Evolutionary conservation across 2,329 filamentous ascomycete genomes (phyloP).

Genomic region (Aureobasidium musti): DNA sequence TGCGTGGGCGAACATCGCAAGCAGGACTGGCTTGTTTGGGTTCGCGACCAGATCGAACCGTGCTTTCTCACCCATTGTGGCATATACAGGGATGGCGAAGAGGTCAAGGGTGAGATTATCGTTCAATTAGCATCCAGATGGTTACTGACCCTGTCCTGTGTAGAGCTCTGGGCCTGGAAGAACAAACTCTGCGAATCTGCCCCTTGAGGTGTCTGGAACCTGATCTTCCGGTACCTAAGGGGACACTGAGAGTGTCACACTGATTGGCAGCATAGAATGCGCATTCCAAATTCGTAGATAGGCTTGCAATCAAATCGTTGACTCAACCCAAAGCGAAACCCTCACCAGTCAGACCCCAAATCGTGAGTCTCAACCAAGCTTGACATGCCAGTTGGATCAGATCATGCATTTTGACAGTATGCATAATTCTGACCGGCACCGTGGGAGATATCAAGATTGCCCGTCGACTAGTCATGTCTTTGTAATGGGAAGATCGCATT

Average conservation of each 20-base stretch:
- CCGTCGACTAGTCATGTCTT: not conserved
- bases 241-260: too few species aligned
- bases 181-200: not conserved
- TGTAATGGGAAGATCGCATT: not conserved
- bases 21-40: not conserved
- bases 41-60: not conserved
- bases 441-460: not conserved
- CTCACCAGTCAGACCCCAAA: too few species aligned
- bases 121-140: not conserved
- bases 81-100: not conserved
- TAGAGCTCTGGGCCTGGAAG: not conserved
- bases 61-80: not conserved
- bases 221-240: too few species aligned
- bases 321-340: too few species aligned
- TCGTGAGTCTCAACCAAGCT: too few species aligned
- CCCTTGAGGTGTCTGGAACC: too few species aligned
- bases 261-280: too few species aligned
- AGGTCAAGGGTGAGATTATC: not conserved
- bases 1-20: not conserved
- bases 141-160: not conserved
- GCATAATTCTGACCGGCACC: too few species aligned
- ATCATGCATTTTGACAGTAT: too few species aligned
- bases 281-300: too few species aligned
- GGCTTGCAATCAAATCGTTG: too few species aligned
- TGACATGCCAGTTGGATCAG: too few species aligned